Conservation (phyloP, 768 basidiomycete species). For the Sarcodon sp. region DNA sequence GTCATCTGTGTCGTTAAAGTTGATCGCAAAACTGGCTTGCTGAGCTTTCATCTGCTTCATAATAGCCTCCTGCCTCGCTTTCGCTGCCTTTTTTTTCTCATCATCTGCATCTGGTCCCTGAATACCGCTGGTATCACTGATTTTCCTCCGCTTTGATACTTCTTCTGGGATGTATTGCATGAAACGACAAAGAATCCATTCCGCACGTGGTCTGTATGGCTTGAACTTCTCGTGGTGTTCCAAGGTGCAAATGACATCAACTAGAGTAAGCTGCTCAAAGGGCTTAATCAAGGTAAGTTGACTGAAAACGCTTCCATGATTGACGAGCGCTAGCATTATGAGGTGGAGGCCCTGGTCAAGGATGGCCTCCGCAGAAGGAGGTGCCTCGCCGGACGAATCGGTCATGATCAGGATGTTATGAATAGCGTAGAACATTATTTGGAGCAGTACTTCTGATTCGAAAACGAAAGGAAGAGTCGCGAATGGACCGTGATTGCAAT, state of each 20-base stretch:
- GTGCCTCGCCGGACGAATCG: constrained; percentile 42
- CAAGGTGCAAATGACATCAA: constrained; percentile 63
- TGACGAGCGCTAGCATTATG: constrained; percentile 73
- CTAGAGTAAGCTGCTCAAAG: constrained; percentile 52
- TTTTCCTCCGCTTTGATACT: constrained; percentile 35
- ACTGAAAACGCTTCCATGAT: constrained; percentile 52
- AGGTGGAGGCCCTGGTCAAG: constrained; percentile 84
- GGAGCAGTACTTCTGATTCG: constrained; percentile 58
- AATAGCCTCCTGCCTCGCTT: constrained; percentile 84
- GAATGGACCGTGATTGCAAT: constrained; percentile 59
- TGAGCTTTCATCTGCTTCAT: constrained; percentile 94
- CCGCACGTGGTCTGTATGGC: constrained; percentile 53
- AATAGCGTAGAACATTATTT: constrained; percentile 75
- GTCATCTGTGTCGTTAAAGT: constrained; percentile 61
- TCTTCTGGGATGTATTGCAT: constrained; percentile 41
- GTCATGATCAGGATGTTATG: constrained; percentile 63
- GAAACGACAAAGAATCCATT: constrained; percentile 64
- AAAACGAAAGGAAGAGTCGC: constrained; percentile 47
- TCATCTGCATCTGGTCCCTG: constrained; percentile 41
- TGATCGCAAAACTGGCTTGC: constrained; percentile 76
- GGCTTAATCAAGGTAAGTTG: constrained; percentile 35
- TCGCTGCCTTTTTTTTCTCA: constrained; percentile 73
- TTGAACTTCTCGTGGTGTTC: constrained; percentile 71
- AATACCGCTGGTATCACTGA: constrained; percentile 21
- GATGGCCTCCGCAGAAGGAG: constrained; percentile 78